phyloP scores from a whole-genome alignment of 257 asterid genomes.

The Mentha longifolia region DNA sequence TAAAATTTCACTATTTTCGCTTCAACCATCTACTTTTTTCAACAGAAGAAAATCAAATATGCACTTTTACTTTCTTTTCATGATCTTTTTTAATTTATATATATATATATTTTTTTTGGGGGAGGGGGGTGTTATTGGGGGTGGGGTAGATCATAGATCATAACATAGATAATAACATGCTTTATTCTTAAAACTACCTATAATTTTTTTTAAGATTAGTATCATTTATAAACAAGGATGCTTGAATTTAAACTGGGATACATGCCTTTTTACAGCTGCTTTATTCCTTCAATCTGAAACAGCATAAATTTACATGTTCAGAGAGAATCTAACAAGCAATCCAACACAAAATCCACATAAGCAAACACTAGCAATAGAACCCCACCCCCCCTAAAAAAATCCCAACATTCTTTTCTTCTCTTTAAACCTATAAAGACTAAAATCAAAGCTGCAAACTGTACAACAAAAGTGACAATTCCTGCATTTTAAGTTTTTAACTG shows the following conservation, averaged over 20 bases:
- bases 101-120: not conserved
- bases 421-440: conserved; percentile 41
- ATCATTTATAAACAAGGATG: not conserved
- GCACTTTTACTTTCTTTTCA: not conserved
- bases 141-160: conserved; percentile 16
- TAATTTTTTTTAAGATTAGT: not conserved
- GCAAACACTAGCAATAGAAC: conserved; percentile 21
- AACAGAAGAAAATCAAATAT: not conserved
- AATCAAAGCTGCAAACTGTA: conserved; percentile 53
- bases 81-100: not conserved
- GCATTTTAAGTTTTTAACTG: conserved; percentile 33
- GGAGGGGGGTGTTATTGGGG: not conserved
- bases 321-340: conserved; percentile 33
- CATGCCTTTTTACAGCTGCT: conserved; percentile 34
- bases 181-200: conserved; percentile 22
- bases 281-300: conserved; percentile 41
- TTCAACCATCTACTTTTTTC: not conserved
- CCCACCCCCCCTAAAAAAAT: conserved; percentile 6
- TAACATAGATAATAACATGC: conserved; percentile 2
- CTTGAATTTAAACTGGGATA: conserved; percentile 30
- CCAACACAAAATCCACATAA: conserved; percentile 51
- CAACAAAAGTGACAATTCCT: conserved; percentile 49
- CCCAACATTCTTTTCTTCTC: conserved; percentile 33
- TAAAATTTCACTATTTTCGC: not conserved
- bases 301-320: conserved; percentile 37